Base-by-base conservation (phyloP, 331 rosid genomes). In the Rosa hybrid region DNA sequence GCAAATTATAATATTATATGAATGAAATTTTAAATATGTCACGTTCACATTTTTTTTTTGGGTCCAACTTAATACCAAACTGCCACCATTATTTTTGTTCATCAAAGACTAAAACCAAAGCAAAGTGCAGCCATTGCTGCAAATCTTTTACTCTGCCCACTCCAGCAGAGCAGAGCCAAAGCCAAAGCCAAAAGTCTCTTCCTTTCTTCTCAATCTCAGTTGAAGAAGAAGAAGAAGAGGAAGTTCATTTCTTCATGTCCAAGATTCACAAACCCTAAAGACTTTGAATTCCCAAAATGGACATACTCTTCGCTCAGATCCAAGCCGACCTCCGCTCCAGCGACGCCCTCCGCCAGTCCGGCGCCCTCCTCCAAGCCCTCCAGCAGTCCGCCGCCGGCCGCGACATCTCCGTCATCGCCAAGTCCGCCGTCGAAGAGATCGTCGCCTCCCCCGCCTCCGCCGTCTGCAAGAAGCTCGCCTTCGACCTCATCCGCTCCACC, bases 371-470 rank as follows among this genome's bases (percentile, higher is more conserved):
- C 56, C 99, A 87, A 68, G 97, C 99, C 6, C 99, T 96, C 21
- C 99, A 96, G 86, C 99, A 96, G 18, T 93, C 98, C 12, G 99
- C 99, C 34, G 99, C 97, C 51, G 99, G 99, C 30, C 94, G 97
- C 20, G 99, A 95, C 83, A 92, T 88, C 78, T 90, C 99, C 70
- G 89, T 95, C 54, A 83, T 93, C 21, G 98, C 98, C 71, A 95
- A 95, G 42, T 81, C 98, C 75, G 97, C 99, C 85, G 99, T 93
- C 0, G 97, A 95, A 67, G 99, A 95, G 83, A 95, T 95, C 86
- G 97, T 95, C 8, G 97, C 99, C 14, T 87, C 98, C 8, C 99
- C 99, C 0, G 93, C 99, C 73, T 95, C 98, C 76, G 97, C 99
- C 69, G 91, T 95, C 49, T 89, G 94, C 79, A 95, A 95, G 81